These are phyloP conservation scores for Gypsophila paniculata DNA, from an alignment of 179 eudicot genomes.

Conservation along the genomic window DNA sequence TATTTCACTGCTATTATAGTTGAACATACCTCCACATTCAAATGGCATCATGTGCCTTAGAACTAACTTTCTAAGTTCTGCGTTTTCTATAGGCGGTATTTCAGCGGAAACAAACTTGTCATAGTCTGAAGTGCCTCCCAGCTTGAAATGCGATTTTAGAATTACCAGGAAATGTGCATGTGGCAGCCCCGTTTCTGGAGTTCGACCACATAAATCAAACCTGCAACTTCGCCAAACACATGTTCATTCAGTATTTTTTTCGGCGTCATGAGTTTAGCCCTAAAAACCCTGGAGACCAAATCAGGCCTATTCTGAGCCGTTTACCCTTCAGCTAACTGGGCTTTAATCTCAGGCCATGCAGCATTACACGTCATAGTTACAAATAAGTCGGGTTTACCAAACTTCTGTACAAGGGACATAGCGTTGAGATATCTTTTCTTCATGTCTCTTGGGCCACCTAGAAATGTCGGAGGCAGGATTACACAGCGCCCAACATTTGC, in stretches of 20 bases:
- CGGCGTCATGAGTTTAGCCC: background rate
- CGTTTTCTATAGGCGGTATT: background rate
- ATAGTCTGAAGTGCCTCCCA: background rate
- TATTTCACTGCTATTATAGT: too few species aligned
- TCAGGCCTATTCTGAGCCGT: background rate
- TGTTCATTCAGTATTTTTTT: background rate
- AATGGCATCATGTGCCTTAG: background rate
- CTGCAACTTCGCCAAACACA: background rate
- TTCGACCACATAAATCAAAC: background rate
- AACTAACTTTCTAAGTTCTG: background rate
- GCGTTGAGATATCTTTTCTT: too few species aligned
- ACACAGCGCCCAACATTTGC: background rate
- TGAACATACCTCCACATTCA: background rate
- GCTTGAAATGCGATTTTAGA: background rate
- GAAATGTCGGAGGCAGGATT: background rate
- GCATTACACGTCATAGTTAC: too few species aligned
- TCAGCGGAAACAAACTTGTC: slow-evolving; percentile 13
- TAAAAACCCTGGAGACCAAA: background rate
- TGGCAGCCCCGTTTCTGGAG: slow-evolving; percentile 21
- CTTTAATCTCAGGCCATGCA: background rate
- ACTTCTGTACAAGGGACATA: too few species aligned
- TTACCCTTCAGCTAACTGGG: background rate
- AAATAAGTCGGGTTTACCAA: too few species aligned
- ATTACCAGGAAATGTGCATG: slow-evolving; percentile 16
- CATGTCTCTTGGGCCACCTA: background rate